Conservation (phyloP, 192 early-diverging fungal species). For the Rhizophagus sp. region DNA sequence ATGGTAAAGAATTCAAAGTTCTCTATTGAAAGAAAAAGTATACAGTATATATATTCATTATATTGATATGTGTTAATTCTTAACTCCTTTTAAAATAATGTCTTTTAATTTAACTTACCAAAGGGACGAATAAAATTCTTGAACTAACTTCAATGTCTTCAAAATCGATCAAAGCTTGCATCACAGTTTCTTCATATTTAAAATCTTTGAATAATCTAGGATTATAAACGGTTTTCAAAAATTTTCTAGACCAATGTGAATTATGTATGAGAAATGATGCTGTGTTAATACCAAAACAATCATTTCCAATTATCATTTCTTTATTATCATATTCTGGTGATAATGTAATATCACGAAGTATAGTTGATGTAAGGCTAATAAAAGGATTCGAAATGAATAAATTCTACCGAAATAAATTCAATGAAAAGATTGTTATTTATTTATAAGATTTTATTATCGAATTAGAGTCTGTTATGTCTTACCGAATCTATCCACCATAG, state of each 20-base stretch:
- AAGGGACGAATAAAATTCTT: neutral
- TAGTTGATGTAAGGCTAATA: neutral
- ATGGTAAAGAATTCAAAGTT: constrained; percentile 1
- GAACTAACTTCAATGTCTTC: neutral
- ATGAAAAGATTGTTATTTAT: neutral
- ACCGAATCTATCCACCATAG: constrained; percentile 17
- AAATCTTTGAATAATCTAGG: neutral
- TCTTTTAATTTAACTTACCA: neutral
- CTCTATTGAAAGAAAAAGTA: neutral
- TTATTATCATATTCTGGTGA: neutral
- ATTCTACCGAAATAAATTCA: neutral
- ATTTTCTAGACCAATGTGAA: constrained; percentile 5
- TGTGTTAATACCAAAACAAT: neutral
- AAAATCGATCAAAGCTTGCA: constrained; percentile 3
- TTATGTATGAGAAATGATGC: constrained; percentile 14
- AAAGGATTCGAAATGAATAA: neutral
- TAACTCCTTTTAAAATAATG: neutral
- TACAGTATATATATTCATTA: no score
- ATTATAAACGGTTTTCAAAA: neutral
- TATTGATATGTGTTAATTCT: neutral
- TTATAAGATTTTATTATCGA: neutral
- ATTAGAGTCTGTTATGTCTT: neutral
- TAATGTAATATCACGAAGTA: neutral
- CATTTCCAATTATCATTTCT: constrained; percentile 3
- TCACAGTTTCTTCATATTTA: neutral